Evolutionary conservation across 768 basidiomycete species (phyloP).

Genomic region (Gyrodon lividus): DNA sequence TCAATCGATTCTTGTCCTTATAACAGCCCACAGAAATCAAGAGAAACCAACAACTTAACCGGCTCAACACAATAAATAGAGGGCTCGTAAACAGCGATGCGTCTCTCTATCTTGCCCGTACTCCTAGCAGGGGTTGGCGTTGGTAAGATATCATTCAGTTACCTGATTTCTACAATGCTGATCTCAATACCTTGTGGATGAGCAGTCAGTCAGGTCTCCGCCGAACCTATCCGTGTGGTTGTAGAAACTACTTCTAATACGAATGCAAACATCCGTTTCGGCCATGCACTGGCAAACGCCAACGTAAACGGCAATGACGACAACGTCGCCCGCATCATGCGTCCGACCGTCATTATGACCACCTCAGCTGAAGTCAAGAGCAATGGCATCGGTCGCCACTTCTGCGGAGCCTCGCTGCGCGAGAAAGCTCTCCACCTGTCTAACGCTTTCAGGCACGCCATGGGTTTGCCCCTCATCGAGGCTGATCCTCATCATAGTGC

Average conservation of each 20-base stretch:
- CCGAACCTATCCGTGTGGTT: conserved; percentile 52
- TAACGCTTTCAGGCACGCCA: conserved; percentile 52
- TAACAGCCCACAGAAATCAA: not conserved
- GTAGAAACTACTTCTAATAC: conserved; percentile 28
- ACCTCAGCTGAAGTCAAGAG: conserved; percentile 10
- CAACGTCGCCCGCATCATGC: conserved; percentile 22
- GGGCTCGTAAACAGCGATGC: conserved; percentile 29
- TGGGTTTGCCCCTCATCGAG: conserved; percentile 54
- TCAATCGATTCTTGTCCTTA: not conserved
- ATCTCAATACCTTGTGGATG: not conserved
- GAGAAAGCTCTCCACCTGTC: conserved; percentile 52
- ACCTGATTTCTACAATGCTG: not conserved
- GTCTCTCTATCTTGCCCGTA: conserved; percentile 35
- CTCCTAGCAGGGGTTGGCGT: conserved; percentile 37
- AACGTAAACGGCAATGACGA: conserved; percentile 30
- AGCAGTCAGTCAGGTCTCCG: conserved; percentile 39
- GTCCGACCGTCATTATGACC: conserved; percentile 9
- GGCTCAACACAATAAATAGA: not conserved
- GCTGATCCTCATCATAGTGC: conserved; percentile 2
- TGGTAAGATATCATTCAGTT: conserved; percentile 22
- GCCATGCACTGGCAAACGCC: conserved; percentile 35
- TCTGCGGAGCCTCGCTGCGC: conserved; percentile 37
- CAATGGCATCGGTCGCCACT: conserved; percentile 20
- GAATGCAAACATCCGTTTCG: conserved; percentile 38
- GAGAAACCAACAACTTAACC: not conserved